phyloP scores from a whole-genome alignment of 352 stramenopile species.

The Aphanomyces invadans region DNA sequence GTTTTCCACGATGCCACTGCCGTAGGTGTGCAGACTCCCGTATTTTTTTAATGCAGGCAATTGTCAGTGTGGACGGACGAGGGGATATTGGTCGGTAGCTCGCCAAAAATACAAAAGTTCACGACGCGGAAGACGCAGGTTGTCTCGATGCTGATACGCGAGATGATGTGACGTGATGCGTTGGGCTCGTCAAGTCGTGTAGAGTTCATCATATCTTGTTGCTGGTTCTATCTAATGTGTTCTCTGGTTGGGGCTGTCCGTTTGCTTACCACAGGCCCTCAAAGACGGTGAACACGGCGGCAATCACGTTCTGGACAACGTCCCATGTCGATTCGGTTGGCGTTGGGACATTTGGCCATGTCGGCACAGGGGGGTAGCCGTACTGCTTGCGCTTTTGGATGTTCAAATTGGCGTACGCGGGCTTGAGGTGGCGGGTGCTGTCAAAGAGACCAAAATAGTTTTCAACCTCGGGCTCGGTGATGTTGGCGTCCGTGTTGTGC shows the following conservation, averaged over 20 bases:
- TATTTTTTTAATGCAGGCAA: too few relatives aligned
- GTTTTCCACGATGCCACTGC: too few relatives aligned
- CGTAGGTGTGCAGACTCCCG: too few relatives aligned
- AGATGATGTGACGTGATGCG: too few relatives aligned
- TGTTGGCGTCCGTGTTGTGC: slow-evolving; percentile 35
- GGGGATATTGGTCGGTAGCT: too few relatives aligned
- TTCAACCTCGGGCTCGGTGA: slow-evolving; percentile 41
- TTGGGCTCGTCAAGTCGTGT: too few relatives aligned
- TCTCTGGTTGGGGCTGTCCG: background rate
- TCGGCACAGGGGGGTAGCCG: background rate
- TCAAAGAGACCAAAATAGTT: slow-evolving; percentile 62
- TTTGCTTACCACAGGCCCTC: background rate
- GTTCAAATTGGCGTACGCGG: slow-evolving; percentile 36
- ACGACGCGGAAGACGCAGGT: too few relatives aligned
- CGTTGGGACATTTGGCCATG: background rate
- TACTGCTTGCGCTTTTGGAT: slow-evolving; percentile 20
- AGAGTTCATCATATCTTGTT: too few relatives aligned
- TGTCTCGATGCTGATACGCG: too few relatives aligned
- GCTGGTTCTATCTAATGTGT: too few relatives aligned
- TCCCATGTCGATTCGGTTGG: background rate
- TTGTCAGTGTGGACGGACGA: too few relatives aligned
- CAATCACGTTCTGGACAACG: background rate
- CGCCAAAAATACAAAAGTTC: too few relatives aligned
- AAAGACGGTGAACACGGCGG: background rate
- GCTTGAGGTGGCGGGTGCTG: slow-evolving; percentile 42